Base-by-base conservation (phyloP, 352 stramenopile genomes). In the Pythium insidiosum region DNA sequence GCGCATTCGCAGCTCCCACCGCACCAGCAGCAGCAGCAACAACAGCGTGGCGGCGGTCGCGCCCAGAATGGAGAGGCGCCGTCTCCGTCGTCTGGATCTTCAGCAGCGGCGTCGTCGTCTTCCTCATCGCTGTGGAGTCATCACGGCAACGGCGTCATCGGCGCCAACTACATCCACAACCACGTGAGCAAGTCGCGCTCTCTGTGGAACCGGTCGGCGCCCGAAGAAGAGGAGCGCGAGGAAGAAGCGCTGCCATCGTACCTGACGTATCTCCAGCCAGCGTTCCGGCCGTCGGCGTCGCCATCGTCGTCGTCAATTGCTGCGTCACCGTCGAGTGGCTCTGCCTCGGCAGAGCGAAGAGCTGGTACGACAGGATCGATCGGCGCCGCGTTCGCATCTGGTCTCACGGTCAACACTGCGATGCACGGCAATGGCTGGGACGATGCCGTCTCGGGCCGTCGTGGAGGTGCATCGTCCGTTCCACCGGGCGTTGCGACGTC, bases 221-320 rank as follows among this genome's bases (percentile, higher is more conserved):
- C 67, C 0, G 69, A 73, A 24, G 74, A 87, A 47, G 74, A 87
- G 43, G 74, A 87, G 43, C 63, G 71, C 25, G 71, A 84, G 37
- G 74, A 87, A 46, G 74, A 87, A 45, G 74, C 74, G 16, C 49
- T 87, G 18, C 74, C 74, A 1, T 79, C 74, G 23, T 87, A 87
- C 37, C 47, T 87, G 21, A 84, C 74, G 29, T 87, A 87, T 41
- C 51, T 82, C 21, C 64, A 78, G 37, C 63, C 69, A 7, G 45
- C 66, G 43, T 81, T 80, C 53, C 58, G 55, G 29, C 38, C 41
- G 18, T 38, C 26, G 19, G 38, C 41, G 3, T 20, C 37, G 13
- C 21, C 37, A n/a, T n/a, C n/a, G n/a, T n/a, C n/a, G n/a, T n/a
- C n/a, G n/a, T n/a, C n/a, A n/a, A n/a, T n/a, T n/a, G n/a, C n/a